phyloP scores from a whole-genome alignment of 1,139 yeast genomes.

The Hansenula lynferdii region DNA sequence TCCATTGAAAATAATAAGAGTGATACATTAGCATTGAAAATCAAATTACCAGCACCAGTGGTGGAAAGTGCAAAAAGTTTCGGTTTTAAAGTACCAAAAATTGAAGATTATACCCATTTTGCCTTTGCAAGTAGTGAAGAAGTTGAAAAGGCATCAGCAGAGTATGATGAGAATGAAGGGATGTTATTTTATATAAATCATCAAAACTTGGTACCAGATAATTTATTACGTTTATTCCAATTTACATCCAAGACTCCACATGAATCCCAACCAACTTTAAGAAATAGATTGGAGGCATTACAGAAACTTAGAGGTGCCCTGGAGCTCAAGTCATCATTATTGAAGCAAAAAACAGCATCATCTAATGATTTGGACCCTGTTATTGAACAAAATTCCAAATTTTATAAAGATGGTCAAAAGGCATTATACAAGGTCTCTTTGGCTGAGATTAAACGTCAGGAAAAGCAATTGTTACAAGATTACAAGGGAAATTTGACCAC shows the following conservation, averaged over 20 bases:
- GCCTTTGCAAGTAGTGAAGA: conserved; percentile 25
- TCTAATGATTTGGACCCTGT: conserved; percentile 4
- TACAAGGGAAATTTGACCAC: conserved; percentile 13
- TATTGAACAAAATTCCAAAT: conserved; percentile 7
- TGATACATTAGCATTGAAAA: conserved; percentile 58
- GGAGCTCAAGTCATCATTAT: conserved; percentile 10
- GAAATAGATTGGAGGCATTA: conserved; percentile 30
- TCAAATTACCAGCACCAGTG: conserved; percentile 38
- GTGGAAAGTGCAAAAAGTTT: conserved; percentile 13
- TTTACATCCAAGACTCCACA: conserved; percentile 22
- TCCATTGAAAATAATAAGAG: conserved; percentile 43
- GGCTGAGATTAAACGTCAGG: conserved; percentile 12
- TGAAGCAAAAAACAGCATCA: conserved; percentile 5
- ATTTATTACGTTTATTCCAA: conserved; percentile 26
- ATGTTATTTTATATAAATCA: conserved; percentile 18
- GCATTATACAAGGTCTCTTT: conserved; percentile 12
- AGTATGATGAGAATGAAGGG: conserved; percentile 11
- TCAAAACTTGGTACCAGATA: conserved; percentile 21
- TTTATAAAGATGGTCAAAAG: conserved; percentile 18
- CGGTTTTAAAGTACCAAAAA: conserved; percentile 22
- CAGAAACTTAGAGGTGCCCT: conserved; percentile 20
- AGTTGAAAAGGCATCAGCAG: conserved; percentile 4
- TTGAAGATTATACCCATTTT: conserved; percentile 33
- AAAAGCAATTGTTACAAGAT: conserved; percentile 15
- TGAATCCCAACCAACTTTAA: conserved; percentile 23